Conservation (phyloP, 2,329 filamentous ascomycete species). For the Colletotrichum zoysiae region DNA sequence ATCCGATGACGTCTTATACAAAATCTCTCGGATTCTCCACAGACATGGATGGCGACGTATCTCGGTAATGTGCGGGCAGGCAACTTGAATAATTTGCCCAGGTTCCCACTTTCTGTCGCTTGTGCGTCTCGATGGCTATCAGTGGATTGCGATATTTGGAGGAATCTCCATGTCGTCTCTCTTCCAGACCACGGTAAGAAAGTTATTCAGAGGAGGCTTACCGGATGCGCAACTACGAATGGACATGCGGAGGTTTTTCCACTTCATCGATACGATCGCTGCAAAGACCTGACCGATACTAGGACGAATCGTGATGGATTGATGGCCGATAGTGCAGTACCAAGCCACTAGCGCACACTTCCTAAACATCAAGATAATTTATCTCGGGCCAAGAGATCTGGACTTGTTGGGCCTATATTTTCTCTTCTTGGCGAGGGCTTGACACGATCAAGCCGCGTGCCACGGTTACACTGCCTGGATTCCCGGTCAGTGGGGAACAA, state of each 20-base stretch:
- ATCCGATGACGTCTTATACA: not conserved
- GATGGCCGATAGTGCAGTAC: not conserved
- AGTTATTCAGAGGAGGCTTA: not conserved
- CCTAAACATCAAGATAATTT: not conserved
- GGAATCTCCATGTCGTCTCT: not conserved
- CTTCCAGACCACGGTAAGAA: not conserved
- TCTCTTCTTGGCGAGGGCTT: conserved; percentile 24
- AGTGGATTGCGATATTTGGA: not conserved
- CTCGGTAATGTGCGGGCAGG: not conserved
- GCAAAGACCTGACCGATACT: too few relatives aligned
- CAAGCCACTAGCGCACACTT: not conserved
- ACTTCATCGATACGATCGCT: not conserved
- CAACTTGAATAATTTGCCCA: not conserved
- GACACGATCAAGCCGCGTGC: not conserved
- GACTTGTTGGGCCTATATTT: not conserved
- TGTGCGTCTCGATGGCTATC: not conserved
- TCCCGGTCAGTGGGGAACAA: too few relatives aligned
- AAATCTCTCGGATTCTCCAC: not conserved
- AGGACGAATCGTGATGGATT: not conserved
- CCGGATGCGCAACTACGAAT: too few relatives aligned
- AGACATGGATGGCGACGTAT: not conserved
- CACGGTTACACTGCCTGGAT: conserved; percentile 21
- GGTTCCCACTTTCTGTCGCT: not conserved
- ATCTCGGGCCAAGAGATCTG: conserved; percentile 35
- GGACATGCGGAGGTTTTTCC: too few relatives aligned